phyloP scores from a whole-genome alignment of 2,329 filamentous ascomycete genomes.

The Didymella exigua region DNA sequence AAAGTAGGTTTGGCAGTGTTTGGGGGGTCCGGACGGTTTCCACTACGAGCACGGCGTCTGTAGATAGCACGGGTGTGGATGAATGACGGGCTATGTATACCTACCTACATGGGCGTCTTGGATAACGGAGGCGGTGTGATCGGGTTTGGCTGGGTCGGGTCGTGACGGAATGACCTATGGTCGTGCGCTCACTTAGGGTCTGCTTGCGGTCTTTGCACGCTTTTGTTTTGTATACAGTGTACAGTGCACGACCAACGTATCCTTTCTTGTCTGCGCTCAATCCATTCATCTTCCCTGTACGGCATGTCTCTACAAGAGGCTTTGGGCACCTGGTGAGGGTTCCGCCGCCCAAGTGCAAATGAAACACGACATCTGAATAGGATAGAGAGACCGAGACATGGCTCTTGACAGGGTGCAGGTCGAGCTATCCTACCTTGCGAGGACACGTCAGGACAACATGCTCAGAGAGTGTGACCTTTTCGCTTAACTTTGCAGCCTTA shows the following conservation, averaged over 20 bases:
- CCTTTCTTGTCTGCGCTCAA: background rate
- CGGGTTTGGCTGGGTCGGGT: background rate
- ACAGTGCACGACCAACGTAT: background rate
- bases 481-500: no score
- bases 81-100: no score
- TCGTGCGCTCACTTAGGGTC: background rate
- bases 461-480: no score
- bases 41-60: conserved; percentile 4
- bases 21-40: conserved; percentile 8
- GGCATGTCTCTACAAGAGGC: no score
- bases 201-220: no score
- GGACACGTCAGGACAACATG: background rate
- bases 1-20: background rate
- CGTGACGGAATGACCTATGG: conserved; percentile 9
- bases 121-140: background rate
- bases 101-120: conserved; percentile 7
- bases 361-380: no score
- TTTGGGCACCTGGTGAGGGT: no score
- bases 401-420: background rate
- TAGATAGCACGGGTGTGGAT: background rate
- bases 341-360: no score
- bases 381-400: no score
- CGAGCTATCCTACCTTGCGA: background rate
- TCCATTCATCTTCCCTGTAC: background rate
- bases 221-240: background rate